Conservation (phyloP, 225 moss, liverwort and hornwort species). For the Physcomitrium patens region DNA sequence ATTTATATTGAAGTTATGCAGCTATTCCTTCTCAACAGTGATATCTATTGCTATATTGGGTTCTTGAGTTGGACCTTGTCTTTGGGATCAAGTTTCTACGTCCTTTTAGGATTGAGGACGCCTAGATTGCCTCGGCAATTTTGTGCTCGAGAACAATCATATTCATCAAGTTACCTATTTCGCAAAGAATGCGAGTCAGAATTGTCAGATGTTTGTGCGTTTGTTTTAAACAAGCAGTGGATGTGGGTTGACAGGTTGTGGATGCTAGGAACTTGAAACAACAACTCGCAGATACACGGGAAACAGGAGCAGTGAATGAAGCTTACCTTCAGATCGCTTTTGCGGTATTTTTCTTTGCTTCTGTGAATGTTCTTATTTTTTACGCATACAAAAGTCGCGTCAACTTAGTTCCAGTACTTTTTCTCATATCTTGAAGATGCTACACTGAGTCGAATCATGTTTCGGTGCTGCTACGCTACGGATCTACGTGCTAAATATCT, state of each 20-base stretch:
- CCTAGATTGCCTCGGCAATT: background rate
- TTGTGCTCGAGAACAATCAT: background rate
- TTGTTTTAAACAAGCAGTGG: constrained; percentile 12
- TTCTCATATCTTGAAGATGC: background rate
- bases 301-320: constrained; percentile 65
- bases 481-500: background rate
- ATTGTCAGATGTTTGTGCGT: constrained; percentile 13
- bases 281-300: constrained; percentile 71
- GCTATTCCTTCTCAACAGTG: background rate
- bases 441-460: background rate
- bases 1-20: too few species aligned
- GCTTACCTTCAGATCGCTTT: constrained; percentile 82
- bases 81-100: background rate
- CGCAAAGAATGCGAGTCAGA: background rate
- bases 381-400: background rate
- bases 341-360: constrained; percentile 49
- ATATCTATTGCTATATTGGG: background rate
- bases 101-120: background rate
- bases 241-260: constrained; percentile 65
- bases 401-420: background rate
- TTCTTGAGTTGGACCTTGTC: background rate
- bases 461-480: background rate
- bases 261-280: constrained; percentile 75
- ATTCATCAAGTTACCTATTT: constrained; percentile 3
- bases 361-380: background rate